phyloP scores from a whole-genome alignment of 2,329 filamentous ascomycete genomes.

The Hysterium pulicare region DNA sequence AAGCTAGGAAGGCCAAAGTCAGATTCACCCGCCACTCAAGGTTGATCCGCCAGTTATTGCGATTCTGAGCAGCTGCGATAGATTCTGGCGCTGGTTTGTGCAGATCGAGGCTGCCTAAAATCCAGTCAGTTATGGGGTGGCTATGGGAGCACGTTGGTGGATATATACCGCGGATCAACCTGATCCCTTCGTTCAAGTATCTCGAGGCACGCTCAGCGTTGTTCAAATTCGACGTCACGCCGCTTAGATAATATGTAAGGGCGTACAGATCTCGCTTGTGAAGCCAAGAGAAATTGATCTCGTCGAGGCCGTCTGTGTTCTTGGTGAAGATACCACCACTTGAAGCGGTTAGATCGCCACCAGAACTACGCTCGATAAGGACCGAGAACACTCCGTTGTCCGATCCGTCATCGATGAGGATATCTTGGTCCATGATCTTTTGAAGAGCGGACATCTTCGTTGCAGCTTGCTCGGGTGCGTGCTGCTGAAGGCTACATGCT shows the following conservation, averaged over 20 bases:
- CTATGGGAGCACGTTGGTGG: neutral
- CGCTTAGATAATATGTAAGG: conserved; percentile 58
- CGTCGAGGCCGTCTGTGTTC: conserved; percentile 34
- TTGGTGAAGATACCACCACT: conserved; percentile 46
- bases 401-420: conserved; percentile 16
- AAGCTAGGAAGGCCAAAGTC: conserved; percentile 67
- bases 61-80: conserved; percentile 18
- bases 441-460: conserved; percentile 64
- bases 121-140: conserved; percentile 2
- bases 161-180: conserved; percentile 44
- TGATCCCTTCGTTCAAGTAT: conserved; percentile 57
- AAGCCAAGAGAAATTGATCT: conserved; percentile 58
- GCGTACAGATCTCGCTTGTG: conserved; percentile 58
- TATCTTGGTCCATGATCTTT: conserved; percentile 55
- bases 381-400: conserved; percentile 40
- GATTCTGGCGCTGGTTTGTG: conserved; percentile 17
- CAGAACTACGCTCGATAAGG: conserved; percentile 35
- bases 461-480: conserved; percentile 54
- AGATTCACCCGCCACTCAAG: conserved; percentile 68
- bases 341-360: conserved; percentile 34
- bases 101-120: conserved; percentile 18
- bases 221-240: conserved; percentile 53
- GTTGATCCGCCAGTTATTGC: conserved; percentile 62
- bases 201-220: conserved; percentile 55
- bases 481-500: conserved; percentile 64